Evolutionary conservation across 2,329 filamentous ascomycete genomes (phyloP).

Genomic region (Epichloe bromicola): DNA sequence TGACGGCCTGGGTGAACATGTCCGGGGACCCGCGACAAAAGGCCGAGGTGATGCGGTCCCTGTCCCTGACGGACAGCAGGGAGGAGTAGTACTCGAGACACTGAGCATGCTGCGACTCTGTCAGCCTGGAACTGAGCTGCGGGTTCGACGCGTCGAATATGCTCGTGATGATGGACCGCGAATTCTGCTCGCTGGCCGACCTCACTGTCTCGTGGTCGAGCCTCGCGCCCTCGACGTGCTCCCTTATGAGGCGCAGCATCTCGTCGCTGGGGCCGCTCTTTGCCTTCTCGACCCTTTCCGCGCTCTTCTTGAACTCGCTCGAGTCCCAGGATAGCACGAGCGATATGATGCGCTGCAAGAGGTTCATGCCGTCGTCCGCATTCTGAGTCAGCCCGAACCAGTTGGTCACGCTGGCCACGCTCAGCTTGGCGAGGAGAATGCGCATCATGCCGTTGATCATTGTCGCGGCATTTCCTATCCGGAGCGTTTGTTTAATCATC

Average conservation of each 20-base stretch:
- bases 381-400: constrained; percentile 63
- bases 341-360: constrained; percentile 65
- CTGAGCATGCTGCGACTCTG: constrained; percentile 46
- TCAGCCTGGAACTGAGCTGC: constrained; percentile 32
- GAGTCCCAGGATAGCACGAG: constrained; percentile 62
- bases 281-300: constrained; percentile 50
- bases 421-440: constrained; percentile 65
- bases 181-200: constrained; percentile 34
- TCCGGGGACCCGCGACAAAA: constrained; percentile 60
- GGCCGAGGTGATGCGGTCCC: constrained; percentile 54
- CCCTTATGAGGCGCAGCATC: constrained; percentile 46
- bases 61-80: constrained; percentile 58
- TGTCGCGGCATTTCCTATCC: constrained; percentile 64
- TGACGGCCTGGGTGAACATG: constrained; percentile 54
- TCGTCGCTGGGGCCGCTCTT: constrained; percentile 45
- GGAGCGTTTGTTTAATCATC: constrained; percentile 58
- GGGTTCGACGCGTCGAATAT: constrained; percentile 47
- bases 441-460: constrained; percentile 69
- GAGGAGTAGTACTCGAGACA: constrained; percentile 59
- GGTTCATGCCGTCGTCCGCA: constrained; percentile 67
- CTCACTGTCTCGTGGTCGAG: constrained; percentile 47
- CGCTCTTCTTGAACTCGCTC: constrained; percentile 52
- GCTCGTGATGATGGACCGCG: constrained; percentile 49
- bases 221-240: constrained; percentile 39
- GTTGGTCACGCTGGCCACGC: constrained; percentile 60